These are phyloP conservation scores for Symmetrospora coprosmae DNA, from an alignment of 768 basidiomycete species.

Conservation along the genomic window DNA sequence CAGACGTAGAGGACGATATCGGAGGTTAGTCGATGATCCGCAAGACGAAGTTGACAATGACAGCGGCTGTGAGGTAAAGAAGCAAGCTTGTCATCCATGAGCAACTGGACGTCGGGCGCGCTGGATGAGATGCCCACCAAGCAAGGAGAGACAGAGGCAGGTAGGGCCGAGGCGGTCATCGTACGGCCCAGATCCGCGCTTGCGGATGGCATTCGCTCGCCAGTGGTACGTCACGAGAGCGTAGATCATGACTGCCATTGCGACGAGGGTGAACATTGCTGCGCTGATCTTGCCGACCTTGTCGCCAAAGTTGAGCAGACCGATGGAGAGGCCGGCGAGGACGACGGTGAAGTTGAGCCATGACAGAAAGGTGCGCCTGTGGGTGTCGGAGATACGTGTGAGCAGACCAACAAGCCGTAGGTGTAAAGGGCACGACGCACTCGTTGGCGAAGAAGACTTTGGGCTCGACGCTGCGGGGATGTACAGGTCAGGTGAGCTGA, in stretches of 20 bases:
- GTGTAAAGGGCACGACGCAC: slow-evolving; percentile 16
- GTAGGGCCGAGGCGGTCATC: slow-evolving; percentile 65
- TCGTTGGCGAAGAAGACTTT: slow-evolving; percentile 93
- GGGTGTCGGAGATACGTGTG: neutral
- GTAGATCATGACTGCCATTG: slow-evolving; percentile 94
- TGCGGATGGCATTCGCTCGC: slow-evolving; percentile 82
- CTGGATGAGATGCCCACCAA: slow-evolving; percentile 44
- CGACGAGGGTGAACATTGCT: slow-evolving; percentile 87
- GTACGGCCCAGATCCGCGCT: slow-evolving; percentile 83
- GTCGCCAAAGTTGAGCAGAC: slow-evolving; percentile 94
- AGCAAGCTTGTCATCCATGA: slow-evolving; percentile 34
- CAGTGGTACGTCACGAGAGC: slow-evolving; percentile 91
- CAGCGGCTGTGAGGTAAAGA: slow-evolving; percentile 48
- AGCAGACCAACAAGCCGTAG: neutral
- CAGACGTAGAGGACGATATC: too few species aligned
- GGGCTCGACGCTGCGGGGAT: slow-evolving; percentile 50
- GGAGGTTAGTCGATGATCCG: slow-evolving; percentile 51
- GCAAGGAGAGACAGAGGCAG: slow-evolving; percentile 64
- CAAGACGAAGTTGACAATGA: slow-evolving; percentile 70
- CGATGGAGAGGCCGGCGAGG: slow-evolving; percentile 86
- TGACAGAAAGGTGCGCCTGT: slow-evolving; percentile 59
- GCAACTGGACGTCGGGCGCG: too few species aligned
- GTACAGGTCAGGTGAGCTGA: neutral
- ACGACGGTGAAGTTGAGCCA: slow-evolving; percentile 99
- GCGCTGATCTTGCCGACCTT: slow-evolving; percentile 93